Percentiles rank a stretch among this genome's conserved stretches.
Conservation (phyloP, 192 early-diverging fungal species). For the Backusella tarrabulga region DNA sequence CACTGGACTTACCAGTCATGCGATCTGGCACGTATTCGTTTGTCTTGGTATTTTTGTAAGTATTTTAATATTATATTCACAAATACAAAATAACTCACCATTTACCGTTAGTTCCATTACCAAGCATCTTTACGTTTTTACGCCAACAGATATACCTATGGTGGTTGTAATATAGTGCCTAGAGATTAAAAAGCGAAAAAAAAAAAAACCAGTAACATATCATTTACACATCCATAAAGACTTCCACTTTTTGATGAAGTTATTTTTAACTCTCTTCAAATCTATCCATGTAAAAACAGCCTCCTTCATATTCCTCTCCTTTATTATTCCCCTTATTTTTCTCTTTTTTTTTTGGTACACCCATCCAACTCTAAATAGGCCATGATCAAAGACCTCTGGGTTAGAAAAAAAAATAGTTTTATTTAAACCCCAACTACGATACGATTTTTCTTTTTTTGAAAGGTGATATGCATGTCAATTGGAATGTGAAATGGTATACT, state of each 20-base stretch:
- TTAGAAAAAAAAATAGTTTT: not conserved
- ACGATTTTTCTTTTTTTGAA: not conserved
- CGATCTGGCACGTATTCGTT: constrained; percentile 63
- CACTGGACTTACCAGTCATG: constrained; percentile 57
- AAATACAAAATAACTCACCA: not conserved
- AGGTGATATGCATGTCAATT: not conserved
- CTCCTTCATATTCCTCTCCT: not conserved
- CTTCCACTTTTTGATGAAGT: not conserved
- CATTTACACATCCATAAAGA: not conserved
- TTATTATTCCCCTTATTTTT: constrained; percentile 2
- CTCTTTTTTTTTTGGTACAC: not conserved
- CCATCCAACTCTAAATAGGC: not conserved
- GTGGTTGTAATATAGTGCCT: constrained; percentile 35
- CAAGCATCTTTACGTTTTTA: constrained; percentile 53
- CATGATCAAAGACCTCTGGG: too few species aligned
- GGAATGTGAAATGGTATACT: not conserved
- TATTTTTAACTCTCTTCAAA: constrained; percentile 9
- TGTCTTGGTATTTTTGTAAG: constrained; percentile 57
- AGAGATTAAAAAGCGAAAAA: constrained; percentile 15
- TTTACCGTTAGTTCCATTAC: constrained; percentile 47
- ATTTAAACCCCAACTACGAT: not conserved
- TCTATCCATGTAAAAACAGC: not conserved
- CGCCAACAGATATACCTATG: constrained; percentile 50
- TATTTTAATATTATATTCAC: not conserved
- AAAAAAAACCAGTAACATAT: not conserved